Conservation (phyloP, 805 yeast genomes). For the Candida montana region DNA sequence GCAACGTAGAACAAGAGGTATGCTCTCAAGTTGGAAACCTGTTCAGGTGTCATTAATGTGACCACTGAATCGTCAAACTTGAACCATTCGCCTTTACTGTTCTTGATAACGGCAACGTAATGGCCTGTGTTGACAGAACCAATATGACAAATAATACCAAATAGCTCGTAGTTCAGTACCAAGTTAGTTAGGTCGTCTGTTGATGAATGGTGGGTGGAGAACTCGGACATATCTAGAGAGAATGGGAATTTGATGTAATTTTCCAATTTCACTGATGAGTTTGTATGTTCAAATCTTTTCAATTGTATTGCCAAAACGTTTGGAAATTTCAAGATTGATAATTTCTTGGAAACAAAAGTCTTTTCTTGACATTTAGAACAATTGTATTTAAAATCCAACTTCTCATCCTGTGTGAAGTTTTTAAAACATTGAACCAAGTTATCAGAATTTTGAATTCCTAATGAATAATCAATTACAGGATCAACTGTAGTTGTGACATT, state of each 20-base stretch:
- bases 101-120: constrained; percentile 75
- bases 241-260: constrained; percentile 68
- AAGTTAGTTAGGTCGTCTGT: constrained; percentile 25
- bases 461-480: constrained; percentile 84
- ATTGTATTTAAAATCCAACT: constrained; percentile 64
- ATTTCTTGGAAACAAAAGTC: constrained; percentile 67
- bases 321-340: constrained; percentile 65
- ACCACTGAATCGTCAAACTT: constrained; percentile 87
- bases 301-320: constrained; percentile 79
- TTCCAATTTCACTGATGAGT: constrained; percentile 57
- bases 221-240: constrained; percentile 65
- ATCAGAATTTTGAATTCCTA: constrained; percentile 53
- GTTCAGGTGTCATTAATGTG: constrained; percentile 54
- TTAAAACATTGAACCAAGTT: constrained; percentile 60
- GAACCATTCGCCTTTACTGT: constrained; percentile 76
- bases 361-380: constrained; percentile 62
- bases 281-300: constrained; percentile 51
- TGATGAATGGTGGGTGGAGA: constrained; percentile 29
- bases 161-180: constrained; percentile 67
- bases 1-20: constrained; percentile 70
- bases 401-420: constrained; percentile 74
- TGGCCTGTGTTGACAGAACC: constrained; percentile 97
- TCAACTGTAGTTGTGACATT: constrained; percentile 60
- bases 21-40: constrained; percentile 69
- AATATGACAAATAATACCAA: constrained; percentile 81